Evolutionary conservation across 331 rosid genomes (phyloP).

Genomic region (Erythrophleum ivorense): DNA sequence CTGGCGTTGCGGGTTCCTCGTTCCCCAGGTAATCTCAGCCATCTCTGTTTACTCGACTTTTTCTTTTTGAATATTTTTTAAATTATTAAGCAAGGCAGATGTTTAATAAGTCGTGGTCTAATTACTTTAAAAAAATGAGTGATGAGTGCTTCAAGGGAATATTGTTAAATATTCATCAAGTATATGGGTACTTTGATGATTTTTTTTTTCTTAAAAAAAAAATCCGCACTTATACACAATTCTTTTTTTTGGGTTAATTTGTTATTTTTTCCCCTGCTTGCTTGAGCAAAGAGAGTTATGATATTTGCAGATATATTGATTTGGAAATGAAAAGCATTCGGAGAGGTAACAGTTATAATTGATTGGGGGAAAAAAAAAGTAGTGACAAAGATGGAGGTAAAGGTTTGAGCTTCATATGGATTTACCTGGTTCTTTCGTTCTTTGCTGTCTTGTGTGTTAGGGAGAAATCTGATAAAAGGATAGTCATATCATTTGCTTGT

Average conservation of each 20-base stretch:
- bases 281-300: not conserved
- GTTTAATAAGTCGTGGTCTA: not conserved
- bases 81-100: not conserved
- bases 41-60: not conserved
- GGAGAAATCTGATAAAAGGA: not conserved
- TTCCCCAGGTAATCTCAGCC: slow-evolving; percentile 59
- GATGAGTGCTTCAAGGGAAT: not conserved
- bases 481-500: not conserved
- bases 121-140: not conserved
- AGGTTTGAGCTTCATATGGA: not conserved
- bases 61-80: not conserved
- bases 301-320: not conserved
- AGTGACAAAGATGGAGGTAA: not conserved
- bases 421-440: not conserved
- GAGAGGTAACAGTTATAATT: not conserved
- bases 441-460: not conserved
- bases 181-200: not conserved
- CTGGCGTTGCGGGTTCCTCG: slow-evolving; percentile 42
- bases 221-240: not conserved
- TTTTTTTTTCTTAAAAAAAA: no score
- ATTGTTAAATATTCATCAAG: slow-evolving; percentile 6
- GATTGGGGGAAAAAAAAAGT: not conserved
- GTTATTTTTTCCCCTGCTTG: slow-evolving; percentile 1
- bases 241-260: not conserved
- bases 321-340: not conserved